phyloP scores from a whole-genome alignment of 2,329 filamentous ascomycete species.

The Claviceps fusiformis region DNA sequence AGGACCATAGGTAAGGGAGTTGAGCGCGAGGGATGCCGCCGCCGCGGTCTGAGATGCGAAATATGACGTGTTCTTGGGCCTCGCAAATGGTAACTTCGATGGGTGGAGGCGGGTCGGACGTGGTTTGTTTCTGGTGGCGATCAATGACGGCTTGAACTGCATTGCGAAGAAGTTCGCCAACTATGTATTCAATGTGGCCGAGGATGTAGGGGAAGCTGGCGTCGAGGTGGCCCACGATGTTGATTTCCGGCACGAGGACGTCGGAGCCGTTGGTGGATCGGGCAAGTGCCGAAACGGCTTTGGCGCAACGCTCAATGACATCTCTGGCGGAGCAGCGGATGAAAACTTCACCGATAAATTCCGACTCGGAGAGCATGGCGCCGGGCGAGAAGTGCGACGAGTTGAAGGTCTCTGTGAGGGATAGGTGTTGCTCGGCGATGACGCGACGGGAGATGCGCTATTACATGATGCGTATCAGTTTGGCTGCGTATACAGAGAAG shows the following conservation, averaged over 20 bases:
- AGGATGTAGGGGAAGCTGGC: slow-evolving; percentile 95
- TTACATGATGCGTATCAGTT: not conserved
- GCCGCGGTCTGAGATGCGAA: slow-evolving; percentile 88
- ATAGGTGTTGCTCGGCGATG: slow-evolving; percentile 93
- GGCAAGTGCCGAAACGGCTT: slow-evolving; percentile 61
- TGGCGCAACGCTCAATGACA: slow-evolving; percentile 71
- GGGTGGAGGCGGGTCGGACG: slow-evolving; percentile 46
- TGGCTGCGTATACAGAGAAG: not conserved
- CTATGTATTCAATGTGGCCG: slow-evolving; percentile 91
- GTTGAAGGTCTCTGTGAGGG: slow-evolving; percentile 87
- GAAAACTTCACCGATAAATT: slow-evolving; percentile 93
- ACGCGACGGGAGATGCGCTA: slow-evolving; percentile 89
- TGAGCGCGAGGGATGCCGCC: slow-evolving; percentile 80
- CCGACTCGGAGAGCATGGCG: slow-evolving; percentile 55
- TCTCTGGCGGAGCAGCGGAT: slow-evolving; percentile 84
- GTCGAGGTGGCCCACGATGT: slow-evolving; percentile 69
- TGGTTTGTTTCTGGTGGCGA: slow-evolving; percentile 36
- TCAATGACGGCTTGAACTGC: slow-evolving; percentile 89
- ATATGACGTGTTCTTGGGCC: slow-evolving; percentile 86
- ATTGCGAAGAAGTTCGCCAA: slow-evolving; percentile 88
- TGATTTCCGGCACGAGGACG: slow-evolving; percentile 64
- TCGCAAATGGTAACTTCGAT: slow-evolving; percentile 94
- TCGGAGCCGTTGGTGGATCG: slow-evolving; percentile 60
- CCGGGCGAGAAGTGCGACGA: slow-evolving; percentile 80
- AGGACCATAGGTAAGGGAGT: slow-evolving; percentile 88